A percentile compares a stretch with the other conserved stretches of the same genome.
phyloP scores from a whole-genome alignment of 2,329 filamentous ascomycete genomes.

The Cladobotryum mycophilum region DNA sequence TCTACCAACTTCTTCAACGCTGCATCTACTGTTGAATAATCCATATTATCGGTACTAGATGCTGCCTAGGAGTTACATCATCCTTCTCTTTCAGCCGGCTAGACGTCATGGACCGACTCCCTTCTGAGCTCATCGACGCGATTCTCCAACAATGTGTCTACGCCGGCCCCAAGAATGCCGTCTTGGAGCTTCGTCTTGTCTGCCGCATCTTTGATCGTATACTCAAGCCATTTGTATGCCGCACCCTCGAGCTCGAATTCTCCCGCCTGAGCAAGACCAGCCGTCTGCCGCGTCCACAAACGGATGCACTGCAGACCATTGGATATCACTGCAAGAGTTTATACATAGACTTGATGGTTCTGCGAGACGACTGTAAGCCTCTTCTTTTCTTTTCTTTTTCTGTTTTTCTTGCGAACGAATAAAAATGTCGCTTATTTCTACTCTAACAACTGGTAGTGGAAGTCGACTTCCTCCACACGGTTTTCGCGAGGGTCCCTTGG shows the following conservation, averaged over 20 bases:
- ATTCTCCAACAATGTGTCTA: constrained; percentile 39
- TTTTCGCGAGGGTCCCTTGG: constrained; percentile 40
- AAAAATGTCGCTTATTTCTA: constrained; percentile 4
- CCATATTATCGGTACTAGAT: too few relatives aligned
- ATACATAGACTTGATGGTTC: constrained; percentile 46
- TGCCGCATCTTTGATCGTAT: constrained; percentile 43
- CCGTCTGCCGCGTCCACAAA: constrained; percentile 26
- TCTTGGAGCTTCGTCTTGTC: constrained; percentile 41
- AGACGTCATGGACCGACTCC: constrained; percentile 38
- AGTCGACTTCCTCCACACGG: constrained; percentile 39
- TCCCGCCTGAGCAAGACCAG: constrained; percentile 38
- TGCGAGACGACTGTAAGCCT: constrained; percentile 45
- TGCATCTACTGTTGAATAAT: too few relatives aligned
- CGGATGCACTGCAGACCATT: constrained; percentile 39
- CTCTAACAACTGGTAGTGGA: constrained; percentile 34
- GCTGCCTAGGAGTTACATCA: too few relatives aligned
- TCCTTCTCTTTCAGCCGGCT: too few relatives aligned
- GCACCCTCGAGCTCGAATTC: constrained; percentile 45
- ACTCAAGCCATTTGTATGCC: constrained; percentile 39
- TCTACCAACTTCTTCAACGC: too few relatives aligned
- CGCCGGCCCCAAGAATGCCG: constrained; percentile 37
- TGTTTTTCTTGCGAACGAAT: background rate
- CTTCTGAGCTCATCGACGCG: constrained; percentile 40
- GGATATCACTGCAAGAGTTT: constrained; percentile 43
- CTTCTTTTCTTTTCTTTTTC: too few relatives aligned